Conservation (phyloP, 495 filamentous ascomycete genomes). For the Aspergillus saccharolyticus region DNA sequence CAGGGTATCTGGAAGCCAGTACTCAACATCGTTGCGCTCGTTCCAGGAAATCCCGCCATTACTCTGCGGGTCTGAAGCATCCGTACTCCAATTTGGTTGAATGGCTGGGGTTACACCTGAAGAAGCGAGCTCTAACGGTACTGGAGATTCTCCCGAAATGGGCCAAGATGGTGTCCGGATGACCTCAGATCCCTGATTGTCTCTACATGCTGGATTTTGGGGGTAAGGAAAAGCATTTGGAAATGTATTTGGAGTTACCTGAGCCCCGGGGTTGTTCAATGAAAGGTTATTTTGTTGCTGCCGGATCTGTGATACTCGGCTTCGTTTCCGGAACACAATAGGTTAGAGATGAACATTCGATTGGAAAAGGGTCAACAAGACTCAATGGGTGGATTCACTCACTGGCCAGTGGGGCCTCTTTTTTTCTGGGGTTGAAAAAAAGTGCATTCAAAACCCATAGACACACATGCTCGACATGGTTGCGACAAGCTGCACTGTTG, state of each 20-base stretch:
- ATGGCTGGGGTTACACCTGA: conserved; percentile 15
- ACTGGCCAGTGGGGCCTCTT: conserved; percentile 39
- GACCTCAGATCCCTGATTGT: conserved; percentile 12
- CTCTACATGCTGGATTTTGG: conserved; percentile 12
- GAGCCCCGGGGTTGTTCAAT: conserved; percentile 13
- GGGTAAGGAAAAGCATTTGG: conserved; percentile 11
- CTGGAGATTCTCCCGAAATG: conserved; percentile 18
- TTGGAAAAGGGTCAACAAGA: not conserved
- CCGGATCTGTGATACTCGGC: conserved; percentile 40
- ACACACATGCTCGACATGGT: conserved; percentile 35
- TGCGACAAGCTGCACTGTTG: conserved; percentile 39
- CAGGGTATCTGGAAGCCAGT: conserved; percentile 40
- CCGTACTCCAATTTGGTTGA: conserved; percentile 21
- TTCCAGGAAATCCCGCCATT: conserved; percentile 28
- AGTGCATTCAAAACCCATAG: conserved; percentile 42
- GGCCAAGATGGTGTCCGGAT: conserved; percentile 18
- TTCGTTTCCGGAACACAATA: conserved; percentile 6
- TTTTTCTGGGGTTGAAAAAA: conserved; percentile 44
- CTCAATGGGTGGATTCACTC: conserved; percentile 16
- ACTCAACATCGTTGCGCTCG: conserved; percentile 32
- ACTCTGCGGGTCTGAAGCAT: conserved; percentile 21
- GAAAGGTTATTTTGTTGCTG: conserved; percentile 32
- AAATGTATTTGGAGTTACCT: conserved; percentile 12
- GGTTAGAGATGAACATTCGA: not conserved
- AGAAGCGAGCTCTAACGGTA: conserved; percentile 25